Percentiles rank a stretch among this genome's conserved stretches.
phyloP scores from a whole-genome alignment of 2,329 filamentous ascomycete species.

The Decorospora gaudefroyi region DNA sequence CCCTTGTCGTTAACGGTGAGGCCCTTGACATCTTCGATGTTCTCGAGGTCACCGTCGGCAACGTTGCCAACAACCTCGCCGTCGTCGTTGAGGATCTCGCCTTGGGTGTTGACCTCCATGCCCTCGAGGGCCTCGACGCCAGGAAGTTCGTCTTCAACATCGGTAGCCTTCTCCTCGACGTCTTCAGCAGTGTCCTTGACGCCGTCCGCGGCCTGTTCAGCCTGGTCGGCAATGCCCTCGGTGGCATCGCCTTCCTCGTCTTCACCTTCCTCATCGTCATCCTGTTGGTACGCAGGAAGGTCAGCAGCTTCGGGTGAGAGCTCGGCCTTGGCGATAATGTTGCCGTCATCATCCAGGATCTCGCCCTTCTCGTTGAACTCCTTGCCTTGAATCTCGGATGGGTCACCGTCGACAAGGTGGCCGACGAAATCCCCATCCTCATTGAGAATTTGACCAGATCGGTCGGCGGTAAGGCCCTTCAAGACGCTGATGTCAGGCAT shows the following conservation, averaged over 20 bases:
- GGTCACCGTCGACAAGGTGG: conserved; percentile 54
- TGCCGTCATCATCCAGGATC: conserved; percentile 60
- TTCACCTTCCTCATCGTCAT: conserved; percentile 26
- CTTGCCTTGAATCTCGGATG: conserved; percentile 54
- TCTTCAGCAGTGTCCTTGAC: conserved; percentile 41
- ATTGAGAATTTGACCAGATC: conserved; percentile 55
- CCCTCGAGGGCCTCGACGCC: conserved; percentile 58
- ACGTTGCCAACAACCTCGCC: conserved; percentile 57
- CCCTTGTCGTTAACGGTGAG: conserved; percentile 58
- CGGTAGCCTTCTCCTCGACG: conserved; percentile 42
- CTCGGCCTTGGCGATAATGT: conserved; percentile 58
- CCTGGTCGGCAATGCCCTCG: conserved; percentile 30
- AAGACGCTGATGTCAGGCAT: conserved; percentile 54
- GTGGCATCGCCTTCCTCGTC: conserved; percentile 34
- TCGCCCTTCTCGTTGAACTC: conserved; percentile 59
- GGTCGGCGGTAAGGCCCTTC: conserved; percentile 54
- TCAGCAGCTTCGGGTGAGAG: conserved; percentile 54
- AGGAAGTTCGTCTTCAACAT: conserved; percentile 56
- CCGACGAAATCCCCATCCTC: conserved; percentile 58
- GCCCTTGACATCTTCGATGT: conserved; percentile 53
- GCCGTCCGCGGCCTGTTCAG: conserved; percentile 28
- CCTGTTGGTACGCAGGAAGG: conserved; percentile 41
- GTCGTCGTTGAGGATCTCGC: conserved; percentile 55
- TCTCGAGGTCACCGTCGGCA: conserved; percentile 49
- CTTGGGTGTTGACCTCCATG: conserved; percentile 56